Evolutionary conservation across 139 green algal species (phyloP).

Genomic region (Spirogloea muscicola): DNA sequence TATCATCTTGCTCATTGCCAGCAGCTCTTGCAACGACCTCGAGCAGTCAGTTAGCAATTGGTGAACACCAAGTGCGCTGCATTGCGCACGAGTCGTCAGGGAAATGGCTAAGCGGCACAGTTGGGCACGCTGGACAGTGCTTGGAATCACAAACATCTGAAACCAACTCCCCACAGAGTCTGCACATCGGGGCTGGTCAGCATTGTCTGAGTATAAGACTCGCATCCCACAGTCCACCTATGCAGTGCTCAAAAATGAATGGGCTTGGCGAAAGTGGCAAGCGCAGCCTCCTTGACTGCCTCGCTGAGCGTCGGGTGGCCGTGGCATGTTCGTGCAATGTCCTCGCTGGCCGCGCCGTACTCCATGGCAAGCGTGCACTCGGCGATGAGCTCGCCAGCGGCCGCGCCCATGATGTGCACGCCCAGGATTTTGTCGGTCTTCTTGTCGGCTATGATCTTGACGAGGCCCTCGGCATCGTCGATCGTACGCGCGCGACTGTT

Average conservation of each 20-base stretch:
- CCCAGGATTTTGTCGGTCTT: slow-evolving; percentile 94
- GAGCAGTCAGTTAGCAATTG: too few relatives aligned
- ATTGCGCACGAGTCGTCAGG: too few relatives aligned
- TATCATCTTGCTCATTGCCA: too few relatives aligned
- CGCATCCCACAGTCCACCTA: too few relatives aligned
- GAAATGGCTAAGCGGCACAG: too few relatives aligned
- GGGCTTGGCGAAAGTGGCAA: slow-evolving; percentile 80
- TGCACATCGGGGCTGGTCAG: too few relatives aligned
- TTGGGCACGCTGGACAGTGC: too few relatives aligned
- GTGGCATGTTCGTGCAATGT: slow-evolving; percentile 96
- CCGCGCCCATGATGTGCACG: slow-evolving; percentile 89
- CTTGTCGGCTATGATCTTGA: slow-evolving; percentile 89
- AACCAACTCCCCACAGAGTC: too few relatives aligned
- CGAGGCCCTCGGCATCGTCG: slow-evolving; percentile 69
- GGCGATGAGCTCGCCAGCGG: slow-evolving; percentile 80
- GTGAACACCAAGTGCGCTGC: too few relatives aligned
- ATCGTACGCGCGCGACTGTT: slow-evolving; percentile 85
- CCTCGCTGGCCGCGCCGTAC: slow-evolving; percentile 78
- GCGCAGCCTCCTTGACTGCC: slow-evolving; percentile 93
- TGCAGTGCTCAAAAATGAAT: slow-evolving; percentile 85
- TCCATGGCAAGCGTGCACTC: slow-evolving; percentile 87
- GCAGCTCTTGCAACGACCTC: too few relatives aligned
- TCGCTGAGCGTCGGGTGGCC: slow-evolving; percentile 95
- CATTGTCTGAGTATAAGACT: too few relatives aligned
- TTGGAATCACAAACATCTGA: too few relatives aligned